These are phyloP conservation scores for Calonectria pauciramosa DNA, from an alignment of 2,329 filamentous ascomycete genomes.

Conservation along the genomic window DNA sequence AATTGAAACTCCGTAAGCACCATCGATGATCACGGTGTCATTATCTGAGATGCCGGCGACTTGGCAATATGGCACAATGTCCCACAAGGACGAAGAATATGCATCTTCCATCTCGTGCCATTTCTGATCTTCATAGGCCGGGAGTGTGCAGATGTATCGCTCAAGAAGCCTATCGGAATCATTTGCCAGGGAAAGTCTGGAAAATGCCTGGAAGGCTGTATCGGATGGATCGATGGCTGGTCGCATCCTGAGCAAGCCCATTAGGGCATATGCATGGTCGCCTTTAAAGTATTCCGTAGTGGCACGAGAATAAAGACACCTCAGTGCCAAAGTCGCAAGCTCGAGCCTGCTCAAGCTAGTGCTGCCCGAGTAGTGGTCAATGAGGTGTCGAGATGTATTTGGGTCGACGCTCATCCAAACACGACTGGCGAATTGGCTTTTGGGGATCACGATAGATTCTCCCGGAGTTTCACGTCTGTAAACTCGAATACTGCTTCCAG, in stretches of 20 bases:
- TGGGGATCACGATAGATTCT: constrained; percentile 40
- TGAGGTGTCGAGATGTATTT: constrained; percentile 46
- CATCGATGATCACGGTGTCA: constrained; percentile 52
- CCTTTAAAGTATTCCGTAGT: constrained; percentile 43
- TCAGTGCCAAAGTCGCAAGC: constrained; percentile 47
- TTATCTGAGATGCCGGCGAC: constrained; percentile 51
- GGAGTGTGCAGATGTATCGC: constrained; percentile 49
- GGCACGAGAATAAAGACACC: constrained; percentile 48
- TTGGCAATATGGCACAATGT: constrained; percentile 50
- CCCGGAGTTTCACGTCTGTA: constrained; percentile 44
- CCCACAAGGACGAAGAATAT: constrained; percentile 50
- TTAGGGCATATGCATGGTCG: constrained; percentile 53
- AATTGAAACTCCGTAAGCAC: constrained; percentile 48
- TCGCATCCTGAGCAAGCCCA: constrained; percentile 52
- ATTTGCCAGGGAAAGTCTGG: constrained; percentile 51
- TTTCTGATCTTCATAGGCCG: constrained; percentile 37
- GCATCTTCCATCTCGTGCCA: constrained; percentile 51
- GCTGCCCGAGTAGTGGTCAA: constrained; percentile 52
- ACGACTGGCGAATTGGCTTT: constrained; percentile 50
- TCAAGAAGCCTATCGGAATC: constrained; percentile 53
- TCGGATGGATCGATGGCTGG: constrained; percentile 51
- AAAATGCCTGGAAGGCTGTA: constrained; percentile 54
- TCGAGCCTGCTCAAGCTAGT: constrained; percentile 51
- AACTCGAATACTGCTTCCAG: constrained; percentile 38
- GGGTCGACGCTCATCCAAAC: constrained; percentile 49